A percentile compares a stretch with the other conserved stretches of the same genome.
These are phyloP conservation scores for Caloboletus firmus DNA, from an alignment of 1,284 basidiomycete species.

Conservation along the genomic window DNA sequence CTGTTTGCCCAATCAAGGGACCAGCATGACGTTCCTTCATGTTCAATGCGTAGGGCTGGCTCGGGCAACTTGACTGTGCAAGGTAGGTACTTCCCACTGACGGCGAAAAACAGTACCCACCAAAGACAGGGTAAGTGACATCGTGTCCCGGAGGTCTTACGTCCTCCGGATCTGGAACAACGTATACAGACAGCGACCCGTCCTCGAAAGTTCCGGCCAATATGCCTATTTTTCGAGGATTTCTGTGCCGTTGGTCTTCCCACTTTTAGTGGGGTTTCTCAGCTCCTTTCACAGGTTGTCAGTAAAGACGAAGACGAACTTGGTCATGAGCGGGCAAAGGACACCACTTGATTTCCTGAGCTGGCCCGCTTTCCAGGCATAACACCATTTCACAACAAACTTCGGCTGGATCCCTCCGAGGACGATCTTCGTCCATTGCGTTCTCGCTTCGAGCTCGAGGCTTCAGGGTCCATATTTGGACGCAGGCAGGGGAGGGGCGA, in stretches of 20 bases:
- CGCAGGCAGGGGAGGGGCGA: slow-evolving; percentile 56
- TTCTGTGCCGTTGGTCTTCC: neutral
- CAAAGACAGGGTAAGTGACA: slow-evolving; percentile 39
- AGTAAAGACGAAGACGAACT: slow-evolving; percentile 7
- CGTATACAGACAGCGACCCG: slow-evolving; percentile 74
- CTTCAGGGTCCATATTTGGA: slow-evolving; percentile 66
- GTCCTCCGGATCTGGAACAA: slow-evolving; percentile 74
- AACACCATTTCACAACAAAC: slow-evolving; percentile 74
- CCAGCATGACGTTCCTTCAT: slow-evolving; percentile 72
- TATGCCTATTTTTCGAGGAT: slow-evolving; percentile 73
- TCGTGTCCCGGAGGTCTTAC: slow-evolving; percentile 35
- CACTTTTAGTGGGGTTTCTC: slow-evolving; percentile 18
- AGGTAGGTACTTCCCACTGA: neutral
- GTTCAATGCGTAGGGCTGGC: slow-evolving; percentile 67
- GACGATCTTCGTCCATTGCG: slow-evolving; percentile 24
- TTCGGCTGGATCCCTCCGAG: slow-evolving; percentile 17
- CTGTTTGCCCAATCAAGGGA: slow-evolving; percentile 87
- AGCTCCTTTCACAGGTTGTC: neutral
- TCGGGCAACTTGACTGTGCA: slow-evolving; percentile 55
- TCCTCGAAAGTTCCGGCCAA: slow-evolving; percentile 83
- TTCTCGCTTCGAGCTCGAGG: slow-evolving; percentile 9
- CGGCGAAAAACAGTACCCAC: slow-evolving; percentile 27
- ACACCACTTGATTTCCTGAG: slow-evolving; percentile 84
- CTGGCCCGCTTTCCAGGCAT: slow-evolving; percentile 74
- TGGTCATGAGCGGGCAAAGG: slow-evolving; percentile 76